A percentile compares a stretch with the other conserved stretches of the same genome.
Conservation (phyloP, 2,329 filamentous ascomycete species). For the Aspergillus glaucus region DNA sequence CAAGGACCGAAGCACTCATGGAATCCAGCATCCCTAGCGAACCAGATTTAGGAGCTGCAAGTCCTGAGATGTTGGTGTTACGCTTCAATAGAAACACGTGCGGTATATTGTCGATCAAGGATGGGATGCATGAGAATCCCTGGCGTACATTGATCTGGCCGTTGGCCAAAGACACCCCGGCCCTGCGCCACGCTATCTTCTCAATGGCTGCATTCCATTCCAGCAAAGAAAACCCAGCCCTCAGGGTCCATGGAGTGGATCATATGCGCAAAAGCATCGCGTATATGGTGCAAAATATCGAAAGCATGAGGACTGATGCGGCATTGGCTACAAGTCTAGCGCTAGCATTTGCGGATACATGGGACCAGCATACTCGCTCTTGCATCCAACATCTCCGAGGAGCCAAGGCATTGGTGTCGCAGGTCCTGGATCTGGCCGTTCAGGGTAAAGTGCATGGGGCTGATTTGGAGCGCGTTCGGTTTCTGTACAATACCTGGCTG, state of each 20-base stretch:
- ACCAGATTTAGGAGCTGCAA: conserved; percentile 45
- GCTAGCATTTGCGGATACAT: conserved; percentile 63
- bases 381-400: conserved; percentile 65
- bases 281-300: conserved; percentile 53
- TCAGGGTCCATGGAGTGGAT: conserved; percentile 59
- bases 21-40: conserved; percentile 36
- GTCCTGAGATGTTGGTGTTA: conserved; percentile 56
- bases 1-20: conserved; percentile 20
- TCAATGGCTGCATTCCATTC: conserved; percentile 66
- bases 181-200: conserved; percentile 61
- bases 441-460: conserved; percentile 35
- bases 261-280: conserved; percentile 62
- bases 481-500: conserved; percentile 65
- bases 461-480: conserved; percentile 53
- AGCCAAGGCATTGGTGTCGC: conserved; percentile 57
- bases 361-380: conserved; percentile 63
- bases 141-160: conserved; percentile 69
- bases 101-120: conserved; percentile 64
- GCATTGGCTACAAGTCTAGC: conserved; percentile 65
- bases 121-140: conserved; percentile 62
- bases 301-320: conserved; percentile 58
- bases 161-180: conserved; percentile 56
- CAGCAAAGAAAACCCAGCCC: conserved; percentile 49
- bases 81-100: conserved; percentile 62
- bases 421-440: conserved; percentile 45